Base-by-base conservation (phyloP, 179 eudicot species). In the Spinacia oleracea region DNA sequence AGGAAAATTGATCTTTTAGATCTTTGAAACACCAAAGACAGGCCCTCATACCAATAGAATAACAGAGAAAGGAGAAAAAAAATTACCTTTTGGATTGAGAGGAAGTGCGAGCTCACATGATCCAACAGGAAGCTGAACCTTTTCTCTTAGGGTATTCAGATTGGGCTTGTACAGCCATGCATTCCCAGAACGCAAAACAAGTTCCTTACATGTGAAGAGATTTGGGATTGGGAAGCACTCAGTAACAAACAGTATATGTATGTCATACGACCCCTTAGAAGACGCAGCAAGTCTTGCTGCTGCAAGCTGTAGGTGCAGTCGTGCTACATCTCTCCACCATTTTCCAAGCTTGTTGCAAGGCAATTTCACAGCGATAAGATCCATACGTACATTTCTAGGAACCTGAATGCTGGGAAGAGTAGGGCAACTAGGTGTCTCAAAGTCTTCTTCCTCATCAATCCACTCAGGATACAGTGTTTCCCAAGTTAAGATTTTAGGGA, bases 61-160 rank as follows among this genome's bases (percentile, higher is more conserved):
- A 73, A 42, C 6, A 32, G 11, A 58, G 32, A 70, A 21, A 66
- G 64, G n/a, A n/a, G n/a, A n/a, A 63, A 40, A 34, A 70, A 12
- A 35, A 67, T 76, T 40, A 94, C 98, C 97, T 91, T 89, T 87
- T 77, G 96, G 89, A 78, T 84, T 86, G 74, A 94, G 89, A 73
- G 98, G 97, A 88, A 94, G 86, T 29, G 96, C 86, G 55, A 94
- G 96, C 81, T 92, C 97, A 83, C 98, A 94, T 11, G 98, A 94
- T 64, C 98, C 98, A 79, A 94, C 94, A 71, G 98, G 98, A 68
- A 94, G 91, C 73, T 85, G 89, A 43, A 88, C 84, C 89, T 91
- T 92, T 81, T 92, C 91, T 80, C 97, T 88, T 74, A 94, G 82
- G 43, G 81, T 84, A 76, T 88, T 87, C 40, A 91, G 81, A 76